Conservation (phyloP, 345 rosid genomes). For the Garcia nutans region DNA sequence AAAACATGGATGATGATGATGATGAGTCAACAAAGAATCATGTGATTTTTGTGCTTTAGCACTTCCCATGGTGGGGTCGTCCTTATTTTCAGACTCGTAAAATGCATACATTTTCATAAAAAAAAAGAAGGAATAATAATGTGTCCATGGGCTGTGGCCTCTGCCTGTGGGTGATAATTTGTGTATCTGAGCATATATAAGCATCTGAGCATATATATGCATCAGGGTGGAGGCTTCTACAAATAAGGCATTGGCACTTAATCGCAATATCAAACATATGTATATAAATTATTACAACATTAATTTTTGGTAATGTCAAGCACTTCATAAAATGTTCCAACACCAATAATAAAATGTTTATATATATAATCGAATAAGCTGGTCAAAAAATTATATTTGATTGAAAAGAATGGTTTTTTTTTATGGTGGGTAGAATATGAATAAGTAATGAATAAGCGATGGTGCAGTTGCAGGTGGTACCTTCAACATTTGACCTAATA, state of each 20-base stretch:
- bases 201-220: no score
- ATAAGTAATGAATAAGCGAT: background rate
- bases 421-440: background rate
- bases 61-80: conserved; percentile 26
- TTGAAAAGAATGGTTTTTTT: background rate
- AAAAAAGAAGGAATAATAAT: conserved; percentile 14
- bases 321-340: background rate
- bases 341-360: no score
- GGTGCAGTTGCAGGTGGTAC: background rate
- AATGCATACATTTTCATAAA: conserved; percentile 12
- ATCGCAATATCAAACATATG: background rate
- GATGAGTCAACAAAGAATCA: conserved; percentile 24
- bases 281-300: background rate
- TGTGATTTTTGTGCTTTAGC: conserved; percentile 25
- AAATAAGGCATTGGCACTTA: background rate
- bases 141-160: background rate
- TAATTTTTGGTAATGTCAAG: background rate
- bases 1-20: background rate
- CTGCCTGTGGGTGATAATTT: conserved; percentile 6
- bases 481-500: conserved; percentile 20
- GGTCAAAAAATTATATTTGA: no score
- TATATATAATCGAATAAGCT: no score
- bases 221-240: background rate
- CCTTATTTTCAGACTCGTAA: conserved; percentile 8
- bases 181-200: background rate